Base-by-base conservation (phyloP, 371 early-diverging fungal genomes). In the Mucor mucedo region DNA sequence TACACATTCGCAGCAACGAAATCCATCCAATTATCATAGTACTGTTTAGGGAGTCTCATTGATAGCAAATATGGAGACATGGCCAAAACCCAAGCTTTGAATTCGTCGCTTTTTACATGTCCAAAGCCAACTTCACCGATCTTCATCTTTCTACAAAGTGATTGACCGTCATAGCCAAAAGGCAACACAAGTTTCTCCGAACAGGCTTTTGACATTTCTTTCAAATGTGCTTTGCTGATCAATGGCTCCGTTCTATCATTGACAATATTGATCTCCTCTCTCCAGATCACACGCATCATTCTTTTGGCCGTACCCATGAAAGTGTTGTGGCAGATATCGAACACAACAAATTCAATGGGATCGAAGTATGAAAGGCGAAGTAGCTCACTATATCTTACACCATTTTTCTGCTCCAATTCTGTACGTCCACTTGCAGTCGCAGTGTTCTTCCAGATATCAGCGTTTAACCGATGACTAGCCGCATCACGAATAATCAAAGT, bases 311-410 rank as follows among this genome's bases (percentile, higher is more conserved):
- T 49, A 14, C 63, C 59, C 16, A 58, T 41, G 41, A 54, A 61
- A 11, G 55, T 21, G 29, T 64, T 59, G 48, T 69, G 70, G 61
- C 60, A 61, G 3, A 55, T 41, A 42, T 69, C 70, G 21, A 68
- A 42, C 16, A 41, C 42, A 21, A 42, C 59, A 30, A 7, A 58
- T 6, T 59, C 48, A 42, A 56, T 50, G 5, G 50, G 28, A 53
- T 69, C 65, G 47, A 69, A 65, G 29, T 69, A 62, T 5, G 16
- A 44, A 1, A 69, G 41, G 5, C 54, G 13, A 42, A 61, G 62
- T 4, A 69, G 39, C 13, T 39, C 57, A 6, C 57, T 53, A 48
- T 55, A 69, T 11, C 70, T 60, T 5, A 39, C 49, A 49, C 70
- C 65, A 21, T 53, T 53, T n/a, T 11, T 13, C 8, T n/a, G 33